Base-by-base conservation (phyloP, 768 basidiomycete species). In the Wakefieldia striispora region DNA sequence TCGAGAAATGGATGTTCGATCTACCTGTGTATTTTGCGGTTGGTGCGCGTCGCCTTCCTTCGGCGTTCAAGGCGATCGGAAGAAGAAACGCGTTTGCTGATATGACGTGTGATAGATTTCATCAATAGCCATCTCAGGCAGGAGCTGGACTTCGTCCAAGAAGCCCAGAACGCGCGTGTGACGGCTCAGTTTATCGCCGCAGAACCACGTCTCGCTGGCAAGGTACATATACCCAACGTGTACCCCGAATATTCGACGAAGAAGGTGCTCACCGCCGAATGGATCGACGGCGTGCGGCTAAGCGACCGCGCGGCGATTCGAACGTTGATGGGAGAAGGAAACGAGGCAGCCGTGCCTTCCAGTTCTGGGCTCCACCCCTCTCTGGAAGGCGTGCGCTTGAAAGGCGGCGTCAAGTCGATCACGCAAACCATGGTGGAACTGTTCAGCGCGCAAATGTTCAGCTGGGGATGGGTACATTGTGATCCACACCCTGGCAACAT, bases 381-480 rank as follows among this genome's bases (percentile, higher is more conserved):
- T 0, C 26, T 63, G 13, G 49, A 65, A 19, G 55, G 51, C 8
- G 45, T 63, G n/a, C 57, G 47, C 26, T 70, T 87, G 10, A 77
- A 76, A 55, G 86, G 87, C 11, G 87, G 87, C 21, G 69, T 81
- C 31, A 68, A 73, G 44, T 70, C 77, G 27, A 75, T 90, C 48
- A 92, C 97, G 91, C 82, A 88, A 52, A 83, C 84, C 19, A 91
- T 92, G 78, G 83, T 93, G 33, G 86, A 91, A 53, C 74, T 92
- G 2, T 94, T 94, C 72, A 86, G 86, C 26, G 90, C 88, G 3
- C 91, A 83, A 73, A 94, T 94, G 68, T 97, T 97, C 66, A 79
- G 79, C 50, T 97, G 88, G 88, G 92, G 93, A 11, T 93, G 84
- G 77, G 86, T 93, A 4, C 85, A 91, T 66, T 91, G 91, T 61